Percentiles rank a stretch among this genome's conserved stretches.
These are phyloP conservation scores for Botryotinia globosa DNA, from an alignment of 2,329 filamentous ascomycete species.

Conservation along the genomic window DNA sequence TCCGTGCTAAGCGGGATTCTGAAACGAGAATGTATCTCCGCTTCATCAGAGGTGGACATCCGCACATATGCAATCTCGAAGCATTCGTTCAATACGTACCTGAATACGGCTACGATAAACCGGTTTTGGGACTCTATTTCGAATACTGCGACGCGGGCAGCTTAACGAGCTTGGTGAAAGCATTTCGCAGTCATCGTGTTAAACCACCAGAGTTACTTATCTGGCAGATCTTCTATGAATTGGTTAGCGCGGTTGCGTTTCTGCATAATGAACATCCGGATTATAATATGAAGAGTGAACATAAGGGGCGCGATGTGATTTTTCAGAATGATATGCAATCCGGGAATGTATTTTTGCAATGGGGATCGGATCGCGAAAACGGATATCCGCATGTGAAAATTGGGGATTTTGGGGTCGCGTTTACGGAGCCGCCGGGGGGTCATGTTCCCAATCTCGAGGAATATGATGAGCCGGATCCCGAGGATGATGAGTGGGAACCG, in stretches of 20 bases:
- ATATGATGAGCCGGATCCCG: not conserved
- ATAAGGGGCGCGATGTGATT: not conserved
- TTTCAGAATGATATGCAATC: not conserved
- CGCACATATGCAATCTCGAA: slow-evolving; percentile 10
- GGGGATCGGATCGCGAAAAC: not conserved
- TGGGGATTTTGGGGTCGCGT: slow-evolving; percentile 7
- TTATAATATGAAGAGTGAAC: not conserved
- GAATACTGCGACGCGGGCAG: not conserved
- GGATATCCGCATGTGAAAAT: slow-evolving; percentile 11
- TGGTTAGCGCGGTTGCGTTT: slow-evolving; percentile 3
- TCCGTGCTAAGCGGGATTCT: not conserved
- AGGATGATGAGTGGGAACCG: not conserved
- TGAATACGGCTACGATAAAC: not conserved
- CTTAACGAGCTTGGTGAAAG: not conserved
- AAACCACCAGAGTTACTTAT: not conserved
- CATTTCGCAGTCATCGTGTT: not conserved
- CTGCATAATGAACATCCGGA: slow-evolving; percentile 18
- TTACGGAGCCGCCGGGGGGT: not conserved
- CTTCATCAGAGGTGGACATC: slow-evolving; percentile 2
- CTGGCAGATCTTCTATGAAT: slow-evolving; percentile 5
- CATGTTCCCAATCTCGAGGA: not conserved
- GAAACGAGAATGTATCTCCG: slow-evolving; percentile 9
- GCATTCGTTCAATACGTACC: slow-evolving; percentile 10
- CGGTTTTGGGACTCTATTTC: slow-evolving; percentile 2
- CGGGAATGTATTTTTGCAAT: slow-evolving; percentile 7